These are phyloP conservation scores for Tubosaeta sp. DNA, from an alignment of 768 basidiomycete species.

Conservation along the genomic window DNA sequence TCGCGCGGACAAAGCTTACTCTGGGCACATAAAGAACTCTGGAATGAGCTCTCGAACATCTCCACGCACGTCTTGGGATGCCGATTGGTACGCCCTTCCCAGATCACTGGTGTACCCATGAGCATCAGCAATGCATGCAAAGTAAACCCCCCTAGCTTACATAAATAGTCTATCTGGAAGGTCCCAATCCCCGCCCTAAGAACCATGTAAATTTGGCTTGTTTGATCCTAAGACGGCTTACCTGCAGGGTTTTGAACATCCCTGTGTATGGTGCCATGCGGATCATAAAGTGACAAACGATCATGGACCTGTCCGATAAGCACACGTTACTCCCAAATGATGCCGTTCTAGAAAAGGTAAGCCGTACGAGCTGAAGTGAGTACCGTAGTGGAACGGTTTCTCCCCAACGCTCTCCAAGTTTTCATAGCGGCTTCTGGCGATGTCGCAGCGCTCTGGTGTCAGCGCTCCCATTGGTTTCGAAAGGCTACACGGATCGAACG, in stretches of 20 bases:
- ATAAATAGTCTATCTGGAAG: constrained; percentile 82
- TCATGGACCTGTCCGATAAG: constrained; percentile 61
- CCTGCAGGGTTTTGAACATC: constrained; percentile 90
- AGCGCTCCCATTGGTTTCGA: constrained; percentile 89
- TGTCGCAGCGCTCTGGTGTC: constrained; percentile 66
- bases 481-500: constrained; percentile 44
- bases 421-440: constrained; percentile 69
- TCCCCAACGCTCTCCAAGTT: constrained; percentile 79
- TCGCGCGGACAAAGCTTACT: constrained; percentile 39
- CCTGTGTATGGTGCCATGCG: constrained; percentile 86
- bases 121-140: constrained; percentile 6
- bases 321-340: constrained; percentile 1
- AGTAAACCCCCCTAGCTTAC: constrained; percentile 31
- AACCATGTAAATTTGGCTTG: background rate
- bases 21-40: constrained; percentile 81
- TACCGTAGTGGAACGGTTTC: constrained; percentile 88
- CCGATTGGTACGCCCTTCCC: constrained; percentile 77
- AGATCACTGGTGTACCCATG: constrained; percentile 60
- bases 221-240: constrained; percentile 18
- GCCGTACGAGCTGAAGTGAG: constrained; percentile 77
- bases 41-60: constrained; percentile 94
- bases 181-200: constrained; percentile 91
- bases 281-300: constrained; percentile 91
- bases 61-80: constrained; percentile 79
- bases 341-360: background rate